Base-by-base conservation (phyloP, 1,284 basidiomycete species). In the Bjerkandera adusta region DNA sequence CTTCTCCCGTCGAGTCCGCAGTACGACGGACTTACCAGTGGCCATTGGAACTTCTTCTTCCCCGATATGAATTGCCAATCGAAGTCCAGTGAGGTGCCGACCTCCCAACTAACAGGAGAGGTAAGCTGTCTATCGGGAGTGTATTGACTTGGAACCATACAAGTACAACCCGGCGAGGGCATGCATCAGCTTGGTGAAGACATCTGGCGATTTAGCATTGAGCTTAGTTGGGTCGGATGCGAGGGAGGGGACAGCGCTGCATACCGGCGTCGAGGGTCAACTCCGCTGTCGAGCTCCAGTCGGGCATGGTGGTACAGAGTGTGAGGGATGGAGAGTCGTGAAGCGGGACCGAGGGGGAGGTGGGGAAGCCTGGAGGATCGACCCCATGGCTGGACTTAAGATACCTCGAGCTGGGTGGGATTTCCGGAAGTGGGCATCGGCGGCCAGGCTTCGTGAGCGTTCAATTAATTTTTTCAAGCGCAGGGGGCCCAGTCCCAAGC, bases 161-260 rank as follows among this genome's bases (percentile, higher is more conserved):
- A 84, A 72, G 63, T 87, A 88, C 10, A 88, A 60, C 3, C 85
- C 85, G 12, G 86, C 69, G 46, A 87, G 64, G 30, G 68, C 68
- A 55, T 87, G 85, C 72, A 85, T 83, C 51, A 87, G 75, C 54
- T 76, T 81, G 54, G 67, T 69, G 61, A 85, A 87, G 38, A 76
- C 75, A 43, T 55, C 83, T 85, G 54, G 30, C 10, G n/a, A 16
- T n/a, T 5, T 4, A 12, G 30, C 8, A 12, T 6, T 6, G 7
- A 13, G 24, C 6, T 21, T 29, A 8, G 7, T n/a, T 20, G 24
- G 20, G 20, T 16, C 26, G 5, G 48, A 18, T 18, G 25, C 20
- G 12, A 11, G 18, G n/a, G 11, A n/a, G 36, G n/a, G 20, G 27
- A 18, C 18, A 30, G 34, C 37, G 36, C 38, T 11, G 61, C 76